phyloP scores from a whole-genome alignment of 495 filamentous ascomycete species.

The Lepraria neglecta region DNA sequence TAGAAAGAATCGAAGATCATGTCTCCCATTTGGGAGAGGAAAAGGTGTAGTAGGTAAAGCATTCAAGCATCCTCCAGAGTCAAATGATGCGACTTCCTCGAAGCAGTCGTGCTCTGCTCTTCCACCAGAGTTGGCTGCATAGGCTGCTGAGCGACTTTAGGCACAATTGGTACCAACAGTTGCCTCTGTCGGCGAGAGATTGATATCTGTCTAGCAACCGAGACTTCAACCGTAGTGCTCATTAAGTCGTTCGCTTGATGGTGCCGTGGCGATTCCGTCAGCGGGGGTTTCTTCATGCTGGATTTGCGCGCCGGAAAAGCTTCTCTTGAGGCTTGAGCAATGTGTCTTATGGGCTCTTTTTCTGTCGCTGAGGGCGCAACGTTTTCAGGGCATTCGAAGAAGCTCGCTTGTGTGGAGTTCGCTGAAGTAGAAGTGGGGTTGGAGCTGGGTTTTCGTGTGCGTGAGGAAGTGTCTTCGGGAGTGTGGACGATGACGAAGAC shows the following conservation, averaged over 20 bases:
- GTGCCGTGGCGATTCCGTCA: not conserved
- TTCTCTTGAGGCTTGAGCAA: conserved; percentile 1
- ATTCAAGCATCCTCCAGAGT: conserved; percentile 18
- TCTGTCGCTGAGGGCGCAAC: not conserved
- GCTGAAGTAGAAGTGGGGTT: conserved; percentile 12
- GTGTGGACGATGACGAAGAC: conserved; percentile 17
- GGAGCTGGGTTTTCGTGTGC: conserved; percentile 15
- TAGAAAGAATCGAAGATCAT: not conserved
- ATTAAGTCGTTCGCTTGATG: not conserved
- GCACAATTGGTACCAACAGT: conserved; percentile 34
- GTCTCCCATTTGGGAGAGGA: not conserved
- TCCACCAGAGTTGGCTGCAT: conserved; percentile 24
- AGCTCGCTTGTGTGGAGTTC: conserved; percentile 17
- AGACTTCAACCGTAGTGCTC: conserved; percentile 46
- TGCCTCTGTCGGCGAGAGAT: conserved; percentile 50
- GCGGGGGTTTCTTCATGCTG: conserved; percentile 15
- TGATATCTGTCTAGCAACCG: conserved; percentile 54
- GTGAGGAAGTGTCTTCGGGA: conserved; percentile 9
- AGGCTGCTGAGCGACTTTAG: conserved; percentile 23
- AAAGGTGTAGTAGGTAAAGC: not conserved
- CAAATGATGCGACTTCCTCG: conserved; percentile 20
- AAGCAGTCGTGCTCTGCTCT: not conserved
- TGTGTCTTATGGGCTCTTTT: not conserved
- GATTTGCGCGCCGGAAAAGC: conserved; percentile 22
- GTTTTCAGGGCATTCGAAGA: conserved; percentile 21